Base-by-base conservation (phyloP, 2,329 filamentous ascomycete species). In the Myriosclerotinia scirpicola region DNA sequence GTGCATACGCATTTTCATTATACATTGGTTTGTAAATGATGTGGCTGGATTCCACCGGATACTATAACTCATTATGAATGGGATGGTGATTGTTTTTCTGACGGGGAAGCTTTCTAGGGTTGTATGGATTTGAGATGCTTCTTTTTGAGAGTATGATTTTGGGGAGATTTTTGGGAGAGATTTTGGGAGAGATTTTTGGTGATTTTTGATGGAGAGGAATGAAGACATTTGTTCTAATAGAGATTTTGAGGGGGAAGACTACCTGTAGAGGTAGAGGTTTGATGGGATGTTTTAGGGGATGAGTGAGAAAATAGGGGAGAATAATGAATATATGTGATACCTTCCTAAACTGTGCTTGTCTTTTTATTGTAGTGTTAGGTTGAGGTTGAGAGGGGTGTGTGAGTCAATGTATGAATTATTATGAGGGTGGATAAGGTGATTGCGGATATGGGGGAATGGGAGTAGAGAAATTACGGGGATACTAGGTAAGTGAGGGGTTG, bases 21-120 rank as follows among this genome's bases (percentile, higher is more conserved):
- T 26, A 48, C 50, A 64, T 64, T 56, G 5, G 3, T 38, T 6
- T 64, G 61, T 64, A 54, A 42, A 64, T 48, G 40, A 48, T 48
- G 44, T 50, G 46, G 58, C 58, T 38, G 52, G 48, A 38, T 64
- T 54, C 54, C 38, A 46, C 61, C 8, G 38, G 15, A 38, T 64
- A 54, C 40, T 56, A 26, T 53, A 48, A 48, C 15, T 58, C 38
- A 58, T 56, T 20, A 48, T 22, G 53, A 14, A 46, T 46, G 15
- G 8, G 8, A 36, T 56, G 38, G 20, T 5, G 30, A 34, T 34
- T 34, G 30, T 2, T 5, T 42, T 22, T 12, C 9, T 56, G 20
- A 34, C 6, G 60, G 26, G 36, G 60, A n/a, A 12, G 20, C 20
- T 55, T 34, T 36, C 6, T 44, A 30, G 30, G 30, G 34, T 50